These are phyloP conservation scores for Cochlearia excelsa DNA, from an alignment of 345 rosid genomes.

Conservation along the genomic window DNA sequence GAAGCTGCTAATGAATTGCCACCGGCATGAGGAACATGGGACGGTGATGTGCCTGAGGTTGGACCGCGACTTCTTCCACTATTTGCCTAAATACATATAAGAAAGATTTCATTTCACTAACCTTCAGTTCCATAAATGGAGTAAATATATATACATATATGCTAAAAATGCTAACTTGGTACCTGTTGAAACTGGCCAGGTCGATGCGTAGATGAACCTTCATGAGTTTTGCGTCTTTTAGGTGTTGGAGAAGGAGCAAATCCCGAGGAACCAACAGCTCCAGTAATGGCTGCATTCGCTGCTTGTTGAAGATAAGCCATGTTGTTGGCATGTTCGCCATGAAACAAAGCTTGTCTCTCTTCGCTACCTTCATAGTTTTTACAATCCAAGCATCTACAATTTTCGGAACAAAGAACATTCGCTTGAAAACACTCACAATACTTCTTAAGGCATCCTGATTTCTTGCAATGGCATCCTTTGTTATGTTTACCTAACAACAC, in stretches of 20 bases:
- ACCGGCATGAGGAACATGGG: conserved; percentile 50
- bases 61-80: conserved; percentile 51
- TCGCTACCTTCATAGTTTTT: conserved; percentile 42
- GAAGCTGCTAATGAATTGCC: conserved; percentile 41
- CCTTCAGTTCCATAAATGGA: too few species aligned
- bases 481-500: conserved; percentile 79
- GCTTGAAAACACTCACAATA: background rate
- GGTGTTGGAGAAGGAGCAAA: conserved; percentile 70
- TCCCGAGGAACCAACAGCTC: conserved; percentile 96
- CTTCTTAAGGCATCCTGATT: background rate
- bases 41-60: conserved; percentile 44
- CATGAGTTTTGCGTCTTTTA: conserved; percentile 84
- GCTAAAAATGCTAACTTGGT: conserved; percentile 23
- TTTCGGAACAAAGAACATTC: background rate
- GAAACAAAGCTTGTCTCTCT: conserved; percentile 93
- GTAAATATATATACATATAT: background rate
- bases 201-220: conserved; percentile 59
- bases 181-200: conserved; percentile 73
- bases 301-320: conserved; percentile 92
- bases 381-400: background rate
- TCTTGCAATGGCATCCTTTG: conserved; percentile 37
- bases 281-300: conserved; percentile 98
- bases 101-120: background rate
- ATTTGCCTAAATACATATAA: conserved; percentile 35
- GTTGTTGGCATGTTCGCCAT: conserved; percentile 83